phyloP scores from a whole-genome alignment of 208 protist genomes.

The Acanthamoeba healyi region DNA sequence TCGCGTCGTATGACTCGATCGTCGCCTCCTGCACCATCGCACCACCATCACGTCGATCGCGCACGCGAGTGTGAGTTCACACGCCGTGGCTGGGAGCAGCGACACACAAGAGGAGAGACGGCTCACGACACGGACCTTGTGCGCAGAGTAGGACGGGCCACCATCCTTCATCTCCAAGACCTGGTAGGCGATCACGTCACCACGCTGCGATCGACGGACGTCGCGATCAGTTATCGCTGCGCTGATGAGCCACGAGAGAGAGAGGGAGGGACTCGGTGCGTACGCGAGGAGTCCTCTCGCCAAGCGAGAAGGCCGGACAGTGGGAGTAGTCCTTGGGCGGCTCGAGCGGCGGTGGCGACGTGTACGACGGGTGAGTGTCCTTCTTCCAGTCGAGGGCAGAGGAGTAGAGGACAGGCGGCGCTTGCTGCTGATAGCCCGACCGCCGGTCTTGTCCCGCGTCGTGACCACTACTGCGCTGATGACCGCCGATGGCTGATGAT shows the following conservation, averaged over 20 bases:
- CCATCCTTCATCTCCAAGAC: constrained; percentile 11
- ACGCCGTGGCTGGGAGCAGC: too few species aligned
- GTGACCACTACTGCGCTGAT: neutral
- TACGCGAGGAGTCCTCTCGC: neutral
- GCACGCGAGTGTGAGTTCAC: too few species aligned
- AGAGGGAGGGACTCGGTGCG: neutral
- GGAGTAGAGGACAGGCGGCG: neutral
- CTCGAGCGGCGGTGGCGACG: neutral
- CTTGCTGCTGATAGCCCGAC: neutral
- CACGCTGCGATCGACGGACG: neutral
- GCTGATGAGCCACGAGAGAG: neutral
- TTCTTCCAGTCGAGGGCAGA: constrained; percentile 22
- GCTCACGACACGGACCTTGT: neutral
- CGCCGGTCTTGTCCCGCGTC: neutral
- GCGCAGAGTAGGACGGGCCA: neutral
- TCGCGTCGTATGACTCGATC: neutral
- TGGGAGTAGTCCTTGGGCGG: constrained; percentile 4
- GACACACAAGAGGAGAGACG: too few species aligned
- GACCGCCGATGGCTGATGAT: neutral
- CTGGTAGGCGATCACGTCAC: neutral
- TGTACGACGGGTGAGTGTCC: constrained; percentile 22
- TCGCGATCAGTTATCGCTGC: neutral
- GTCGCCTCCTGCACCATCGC: neutral
- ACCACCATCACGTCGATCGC: neutral
- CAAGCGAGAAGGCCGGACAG: neutral